phyloP scores from a whole-genome alignment of 1,284 basidiomycete species.

The Cutaneotrichosporon daszewskae region DNA sequence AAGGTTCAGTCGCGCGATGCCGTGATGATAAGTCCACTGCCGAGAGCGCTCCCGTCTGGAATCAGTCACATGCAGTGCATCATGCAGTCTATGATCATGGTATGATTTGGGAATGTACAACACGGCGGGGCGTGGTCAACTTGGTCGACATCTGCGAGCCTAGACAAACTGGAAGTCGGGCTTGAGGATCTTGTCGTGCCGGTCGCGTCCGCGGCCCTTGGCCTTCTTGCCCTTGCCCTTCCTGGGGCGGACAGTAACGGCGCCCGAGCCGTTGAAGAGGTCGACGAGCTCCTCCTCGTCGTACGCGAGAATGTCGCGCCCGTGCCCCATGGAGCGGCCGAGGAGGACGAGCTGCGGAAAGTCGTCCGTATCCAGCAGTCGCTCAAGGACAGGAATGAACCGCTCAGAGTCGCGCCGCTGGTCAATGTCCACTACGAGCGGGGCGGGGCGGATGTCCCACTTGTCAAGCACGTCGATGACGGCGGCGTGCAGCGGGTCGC shows the following conservation, averaged over 20 bases:
- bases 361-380: slow-evolving; percentile 54
- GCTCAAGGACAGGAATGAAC: slow-evolving; percentile 51
- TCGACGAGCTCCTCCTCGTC: slow-evolving; percentile 53
- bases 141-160: too few species aligned
- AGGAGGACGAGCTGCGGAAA: slow-evolving; percentile 68
- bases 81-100: too few species aligned
- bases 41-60: too few species aligned
- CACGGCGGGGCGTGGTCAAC: too few species aligned
- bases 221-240: slow-evolving; percentile 53
- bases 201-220: slow-evolving; percentile 2
- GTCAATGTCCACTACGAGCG: slow-evolving; percentile 70
- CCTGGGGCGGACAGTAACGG: slow-evolving; percentile 43
- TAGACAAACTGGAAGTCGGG: slow-evolving; percentile 1
- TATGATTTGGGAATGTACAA: too few species aligned
- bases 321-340: slow-evolving; percentile 57
- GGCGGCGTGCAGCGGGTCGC: slow-evolving; percentile 55
- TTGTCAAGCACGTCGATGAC: slow-evolving; percentile 58
- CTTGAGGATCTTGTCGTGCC: slow-evolving; percentile 5
- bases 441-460: slow-evolving; percentile 60
- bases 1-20: too few species aligned
- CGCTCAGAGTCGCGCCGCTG: slow-evolving; percentile 56
- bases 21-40: too few species aligned
- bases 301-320: slow-evolving; percentile 55
- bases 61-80: too few species aligned
- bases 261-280: slow-evolving; percentile 57